A percentile compares a stretch with the other conserved stretches of the same genome.
Conservation (phyloP, 73 alveolate genomes). For the Paramecium sexaurelia region DNA sequence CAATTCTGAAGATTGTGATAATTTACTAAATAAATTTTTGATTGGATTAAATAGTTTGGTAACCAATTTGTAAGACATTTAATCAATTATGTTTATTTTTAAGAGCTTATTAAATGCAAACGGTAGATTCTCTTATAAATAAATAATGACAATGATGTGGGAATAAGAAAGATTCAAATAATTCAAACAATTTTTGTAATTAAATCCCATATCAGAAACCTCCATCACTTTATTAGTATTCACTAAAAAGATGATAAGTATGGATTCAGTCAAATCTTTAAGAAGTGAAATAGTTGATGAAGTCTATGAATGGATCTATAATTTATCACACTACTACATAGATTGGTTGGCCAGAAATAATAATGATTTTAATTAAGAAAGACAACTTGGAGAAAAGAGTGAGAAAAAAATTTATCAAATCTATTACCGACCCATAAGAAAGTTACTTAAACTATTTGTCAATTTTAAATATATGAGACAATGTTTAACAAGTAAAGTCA, state of each 20-base stretch:
- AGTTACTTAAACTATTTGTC: not conserved
- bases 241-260: not conserved
- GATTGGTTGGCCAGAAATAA: not conserved
- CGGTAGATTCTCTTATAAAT: not conserved
- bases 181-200: not conserved
- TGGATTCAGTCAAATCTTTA: not conserved
- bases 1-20: not conserved
- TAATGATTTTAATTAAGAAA: not conserved
- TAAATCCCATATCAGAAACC: not conserved
- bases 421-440: conserved; percentile 8
- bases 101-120: not conserved
- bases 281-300: not conserved
- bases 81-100: not conserved
- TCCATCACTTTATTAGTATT: not conserved
- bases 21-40: not conserved
- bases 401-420: not conserved
- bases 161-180: not conserved
- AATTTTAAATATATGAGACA: not conserved
- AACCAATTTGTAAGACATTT: not conserved
- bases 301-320: conserved; percentile 14
- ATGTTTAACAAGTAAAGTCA: not conserved
- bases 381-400: not conserved
- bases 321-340: not conserved
- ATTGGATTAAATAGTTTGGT: not conserved
- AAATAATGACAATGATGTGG: conserved; percentile 25